Evolutionary conservation across 768 basidiomycete genomes (phyloP).

Genomic region (Mycena alexandri): DNA sequence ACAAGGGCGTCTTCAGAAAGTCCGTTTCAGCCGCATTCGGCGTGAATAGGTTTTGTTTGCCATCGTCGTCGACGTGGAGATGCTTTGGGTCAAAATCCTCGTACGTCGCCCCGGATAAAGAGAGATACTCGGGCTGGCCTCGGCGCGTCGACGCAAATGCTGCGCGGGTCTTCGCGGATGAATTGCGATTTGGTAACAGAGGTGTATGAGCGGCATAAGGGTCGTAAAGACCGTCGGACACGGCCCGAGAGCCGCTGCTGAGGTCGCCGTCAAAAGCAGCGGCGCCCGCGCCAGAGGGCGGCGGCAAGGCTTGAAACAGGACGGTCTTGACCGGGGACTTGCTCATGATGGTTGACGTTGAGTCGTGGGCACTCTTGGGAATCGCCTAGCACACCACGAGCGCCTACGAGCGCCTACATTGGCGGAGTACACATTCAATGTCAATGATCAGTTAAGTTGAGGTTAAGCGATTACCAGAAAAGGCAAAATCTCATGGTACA

Average conservation of each 20-base stretch:
- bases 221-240: conserved; percentile 20
- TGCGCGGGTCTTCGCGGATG: no score
- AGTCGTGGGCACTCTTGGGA: conserved; percentile 1
- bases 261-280: neutral
- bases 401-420: no score
- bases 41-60: neutral
- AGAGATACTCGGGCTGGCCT: conserved; percentile 1
- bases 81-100: conserved; percentile 12
- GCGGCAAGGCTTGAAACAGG: conserved; percentile 6
- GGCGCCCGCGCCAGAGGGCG: neutral
- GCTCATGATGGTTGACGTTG: conserved; percentile 12
- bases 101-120: conserved; percentile 15
- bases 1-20: conserved; percentile 28
- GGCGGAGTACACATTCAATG: no score
- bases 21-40: conserved; percentile 21
- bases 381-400: no score
- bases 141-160: neutral
- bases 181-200: conserved; percentile 18
- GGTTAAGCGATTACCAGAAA: no score
- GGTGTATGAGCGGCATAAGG: conserved; percentile 19
- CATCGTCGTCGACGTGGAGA: conserved; percentile 8
- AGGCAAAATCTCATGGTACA: no score
- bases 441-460: no score
- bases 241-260: neutral
- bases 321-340: conserved; percentile 12